Evolutionary conservation across 2,329 filamentous ascomycete species (phyloP), one percentile per base, ranked within the genome.

Genomic region (Torrubiella hemipterigena): DNA sequence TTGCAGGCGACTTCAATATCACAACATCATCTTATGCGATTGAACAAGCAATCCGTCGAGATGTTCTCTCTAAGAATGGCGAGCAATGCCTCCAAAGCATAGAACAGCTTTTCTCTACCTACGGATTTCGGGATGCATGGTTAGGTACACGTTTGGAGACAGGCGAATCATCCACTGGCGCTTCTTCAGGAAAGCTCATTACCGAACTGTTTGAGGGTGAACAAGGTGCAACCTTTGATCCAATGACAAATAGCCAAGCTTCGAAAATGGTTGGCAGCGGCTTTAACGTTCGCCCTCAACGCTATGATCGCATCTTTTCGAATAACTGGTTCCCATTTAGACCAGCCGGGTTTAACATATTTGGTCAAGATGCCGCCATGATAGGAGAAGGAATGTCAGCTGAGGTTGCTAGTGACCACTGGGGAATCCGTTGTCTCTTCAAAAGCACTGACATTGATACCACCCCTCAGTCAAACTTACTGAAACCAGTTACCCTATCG

Each of bases 1-100:
- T 81, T 14, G 67, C 69, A 0, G 77, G 77, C 4, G 74, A 80
- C 44, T 75, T 79, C 46, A 81, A 81, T 41, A 54, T 80, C 16
- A 58, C 67, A 6, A 77, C 73, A 1, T 81, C 76, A 1, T 52
- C 58, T 2, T 58, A 60, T 31, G 70, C 72, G 0, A 65, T 80
- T 20, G 54, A 67, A 9, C 52, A 56, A 4, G 71, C 74, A 1
- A 39, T 69, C 2, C 59, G 62, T 34, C 63, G 57, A 31, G 64
- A 65, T n/a, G 50, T 57, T 5, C 66, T 81, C n/a, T 69, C 70
- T 0, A 28, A 46, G 1, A 56, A 66, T 29, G 67, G 68, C 2
- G 57, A 54, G 1, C 46, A 43, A 3, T 51, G 54, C 7, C 47
- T 77, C 2, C 43, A 47, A 6, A 50, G 55, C 0, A 53, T 78